A percentile compares a stretch with the other conserved stretches of the same genome.
These are phyloP conservation scores for Cyberlindnera galapagoensis DNA, from an alignment of 805 yeast species.

Conservation along the genomic window DNA sequence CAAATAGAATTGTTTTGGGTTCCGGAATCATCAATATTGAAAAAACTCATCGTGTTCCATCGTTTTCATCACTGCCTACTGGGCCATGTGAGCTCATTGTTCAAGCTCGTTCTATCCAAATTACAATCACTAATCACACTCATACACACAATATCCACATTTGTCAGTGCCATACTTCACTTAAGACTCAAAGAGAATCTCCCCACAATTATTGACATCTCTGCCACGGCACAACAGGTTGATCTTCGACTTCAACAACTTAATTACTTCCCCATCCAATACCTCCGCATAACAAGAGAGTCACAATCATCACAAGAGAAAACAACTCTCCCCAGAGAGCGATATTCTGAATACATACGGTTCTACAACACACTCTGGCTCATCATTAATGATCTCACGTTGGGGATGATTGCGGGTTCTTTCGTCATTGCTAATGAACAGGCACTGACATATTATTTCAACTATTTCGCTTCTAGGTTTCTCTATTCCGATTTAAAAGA, in stretches of 20 bases:
- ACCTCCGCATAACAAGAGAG: conserved; percentile 40
- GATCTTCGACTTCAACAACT: conserved; percentile 73
- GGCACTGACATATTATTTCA: conserved; percentile 22
- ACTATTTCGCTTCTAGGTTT: conserved; percentile 28
- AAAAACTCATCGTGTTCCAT: background rate
- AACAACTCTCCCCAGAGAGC: conserved; percentile 31
- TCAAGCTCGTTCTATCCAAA: conserved; percentile 1
- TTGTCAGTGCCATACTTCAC: too few species aligned
- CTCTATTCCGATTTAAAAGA: conserved; percentile 40
- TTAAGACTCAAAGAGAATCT: conserved; percentile 13
- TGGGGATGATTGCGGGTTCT: conserved; percentile 60
- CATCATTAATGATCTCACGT: conserved; percentile 68
- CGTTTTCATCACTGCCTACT: too few species aligned
- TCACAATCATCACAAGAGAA: conserved; percentile 21
- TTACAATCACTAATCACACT: conserved; percentile 12
- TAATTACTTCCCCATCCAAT: conserved; percentile 75
- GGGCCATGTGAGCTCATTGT: background rate
- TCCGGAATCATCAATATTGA: conserved; percentile 2
- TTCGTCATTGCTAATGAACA: conserved; percentile 34
- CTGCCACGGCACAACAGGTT: conserved; percentile 70
- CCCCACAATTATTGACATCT: conserved; percentile 33
- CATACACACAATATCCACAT: too few species aligned
- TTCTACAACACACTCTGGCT: conserved; percentile 89
- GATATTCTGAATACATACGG: conserved; percentile 60
- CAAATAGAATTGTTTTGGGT: conserved; percentile 13